Evolutionary conservation across 208 protist genomes (phyloP).

Genomic region (Herpetomonas tarakana): DNA sequence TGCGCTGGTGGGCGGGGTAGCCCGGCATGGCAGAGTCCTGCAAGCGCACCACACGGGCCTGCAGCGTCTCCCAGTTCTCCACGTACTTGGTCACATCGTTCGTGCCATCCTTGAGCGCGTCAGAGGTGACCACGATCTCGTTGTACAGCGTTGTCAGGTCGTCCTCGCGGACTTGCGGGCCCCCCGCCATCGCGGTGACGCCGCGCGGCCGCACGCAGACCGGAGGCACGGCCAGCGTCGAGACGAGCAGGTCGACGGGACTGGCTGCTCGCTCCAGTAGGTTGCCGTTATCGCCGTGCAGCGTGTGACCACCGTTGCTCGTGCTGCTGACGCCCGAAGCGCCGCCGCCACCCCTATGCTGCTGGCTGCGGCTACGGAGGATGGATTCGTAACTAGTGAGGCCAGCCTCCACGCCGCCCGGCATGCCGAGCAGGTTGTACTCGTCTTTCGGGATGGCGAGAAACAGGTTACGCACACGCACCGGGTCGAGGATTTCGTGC

Average conservation of each 20-base stretch:
- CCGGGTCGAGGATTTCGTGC: constrained; percentile 94
- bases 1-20: constrained; percentile 65
- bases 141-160: constrained; percentile 97
- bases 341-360: not conserved
- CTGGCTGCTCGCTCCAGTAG: not conserved
- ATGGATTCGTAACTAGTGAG: not conserved
- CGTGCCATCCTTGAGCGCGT: constrained; percentile 78
- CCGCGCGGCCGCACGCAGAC: constrained; percentile 97
- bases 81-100: constrained; percentile 65
- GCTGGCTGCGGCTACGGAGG: not conserved
- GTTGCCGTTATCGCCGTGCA: not conserved
- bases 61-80: constrained; percentile 97
- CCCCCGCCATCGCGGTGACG: constrained; percentile 36
- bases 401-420: constrained; percentile 38
- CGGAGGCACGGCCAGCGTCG: constrained; percentile 96
- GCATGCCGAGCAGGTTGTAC: constrained; percentile 93
- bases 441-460: constrained; percentile 90
- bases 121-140: constrained; percentile 87
- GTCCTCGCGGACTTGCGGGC: constrained; percentile 94
- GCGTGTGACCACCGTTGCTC: not conserved
- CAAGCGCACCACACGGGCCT: constrained; percentile 89
- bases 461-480: constrained; percentile 91
- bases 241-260: constrained; percentile 94
- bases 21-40: constrained; percentile 81
- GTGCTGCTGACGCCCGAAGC: too few species aligned